These are phyloP conservation scores for Salinomyces thailandicus DNA, from an alignment of 2,329 filamentous ascomycete genomes.

Conservation along the genomic window DNA sequence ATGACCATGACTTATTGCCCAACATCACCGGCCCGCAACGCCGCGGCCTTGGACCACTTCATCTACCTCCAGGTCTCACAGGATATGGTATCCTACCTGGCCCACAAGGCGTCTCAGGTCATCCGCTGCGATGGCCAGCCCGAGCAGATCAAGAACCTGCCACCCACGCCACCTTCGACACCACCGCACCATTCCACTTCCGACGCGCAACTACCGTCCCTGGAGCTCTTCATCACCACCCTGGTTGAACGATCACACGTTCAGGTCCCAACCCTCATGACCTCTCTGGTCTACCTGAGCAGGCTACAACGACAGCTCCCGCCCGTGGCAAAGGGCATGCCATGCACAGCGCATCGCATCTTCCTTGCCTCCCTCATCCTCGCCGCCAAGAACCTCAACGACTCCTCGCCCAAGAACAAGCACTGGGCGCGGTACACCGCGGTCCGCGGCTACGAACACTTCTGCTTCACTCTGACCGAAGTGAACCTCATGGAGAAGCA, in stretches of 20 bases:
- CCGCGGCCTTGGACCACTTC: constrained; percentile 67
- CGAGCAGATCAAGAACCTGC: constrained; percentile 37
- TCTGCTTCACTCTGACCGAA: constrained; percentile 88
- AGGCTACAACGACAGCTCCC: constrained; percentile 76
- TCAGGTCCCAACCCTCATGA: constrained; percentile 95
- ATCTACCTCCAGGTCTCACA: constrained; percentile 64
- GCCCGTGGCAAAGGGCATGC: constrained; percentile 88
- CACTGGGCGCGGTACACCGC: constrained; percentile 94
- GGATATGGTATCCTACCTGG: constrained; percentile 69
- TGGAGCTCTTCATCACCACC: constrained; percentile 86
- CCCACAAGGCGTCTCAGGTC: constrained; percentile 62
- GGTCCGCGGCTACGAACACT: constrained; percentile 61
- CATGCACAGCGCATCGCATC: constrained; percentile 94
- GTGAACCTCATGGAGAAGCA: constrained; percentile 99
- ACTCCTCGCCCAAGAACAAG: constrained; percentile 99
- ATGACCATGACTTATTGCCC: constrained; percentile 35
- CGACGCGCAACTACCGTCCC: constrained; percentile 54
- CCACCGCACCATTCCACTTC: constrained; percentile 42
- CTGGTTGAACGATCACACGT: constrained; percentile 89
- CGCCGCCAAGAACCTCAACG: constrained; percentile 94
- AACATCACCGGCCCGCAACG: constrained; percentile 45
- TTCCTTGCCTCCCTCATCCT: constrained; percentile 80
- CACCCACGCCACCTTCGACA: constrained; percentile 50
- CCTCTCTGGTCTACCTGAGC: constrained; percentile 83
- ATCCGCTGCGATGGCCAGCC: constrained; percentile 59